Evolutionary conservation across 2,329 filamentous ascomycete species (phyloP).

Genomic region (Thielaviopsis populi): DNA sequence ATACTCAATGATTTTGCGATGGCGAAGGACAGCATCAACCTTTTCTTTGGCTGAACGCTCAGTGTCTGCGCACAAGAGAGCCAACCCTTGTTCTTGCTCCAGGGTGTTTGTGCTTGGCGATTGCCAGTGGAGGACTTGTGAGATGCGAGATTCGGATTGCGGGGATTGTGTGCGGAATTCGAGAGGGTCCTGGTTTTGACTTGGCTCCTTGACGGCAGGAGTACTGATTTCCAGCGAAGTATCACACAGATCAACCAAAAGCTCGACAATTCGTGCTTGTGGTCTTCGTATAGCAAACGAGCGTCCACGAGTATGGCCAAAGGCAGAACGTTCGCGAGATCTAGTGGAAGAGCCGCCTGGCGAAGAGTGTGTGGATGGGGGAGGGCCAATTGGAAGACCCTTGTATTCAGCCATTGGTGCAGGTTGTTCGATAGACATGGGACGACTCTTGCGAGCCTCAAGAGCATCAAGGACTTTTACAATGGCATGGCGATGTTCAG

Average conservation of each 20-base stretch:
- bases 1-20: conserved; percentile 88
- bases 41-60: conserved; percentile 73
- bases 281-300: conserved; percentile 88
- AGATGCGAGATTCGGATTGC: conserved; percentile 86
- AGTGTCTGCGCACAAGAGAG: conserved; percentile 77
- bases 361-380: conserved; percentile 53
- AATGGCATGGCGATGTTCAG: conserved; percentile 84
- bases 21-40: conserved; percentile 81
- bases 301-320: conserved; percentile 65
- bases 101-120: conserved; percentile 81
- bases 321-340: conserved; percentile 58
- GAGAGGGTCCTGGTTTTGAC: conserved; percentile 37
- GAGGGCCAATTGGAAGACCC: conserved; percentile 66
- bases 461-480: conserved; percentile 89
- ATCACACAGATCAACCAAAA: conserved; percentile 88
- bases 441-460: conserved; percentile 59
- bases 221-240: conserved; percentile 91
- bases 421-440: conserved; percentile 39
- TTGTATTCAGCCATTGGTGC: conserved; percentile 66
- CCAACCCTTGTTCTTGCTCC: conserved; percentile 84
- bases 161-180: conserved; percentile 89
- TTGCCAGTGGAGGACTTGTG: conserved; percentile 91
- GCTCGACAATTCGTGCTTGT: conserved; percentile 81
- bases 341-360: conserved; percentile 57
- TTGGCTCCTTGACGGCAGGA: conserved; percentile 74